Conservation (phyloP, 805 yeast species). For the Saccharomycopsis selenospora region DNA sequence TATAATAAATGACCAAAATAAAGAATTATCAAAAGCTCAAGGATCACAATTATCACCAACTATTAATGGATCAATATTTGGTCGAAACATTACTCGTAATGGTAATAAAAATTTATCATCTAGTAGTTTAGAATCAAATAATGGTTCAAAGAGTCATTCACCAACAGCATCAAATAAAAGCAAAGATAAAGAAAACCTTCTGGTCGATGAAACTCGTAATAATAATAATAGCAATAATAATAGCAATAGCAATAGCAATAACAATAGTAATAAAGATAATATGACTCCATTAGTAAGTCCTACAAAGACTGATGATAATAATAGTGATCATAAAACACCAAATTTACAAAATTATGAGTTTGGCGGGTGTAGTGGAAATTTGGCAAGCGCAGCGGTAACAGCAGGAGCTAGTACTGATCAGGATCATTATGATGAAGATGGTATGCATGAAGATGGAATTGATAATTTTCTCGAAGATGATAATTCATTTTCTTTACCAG, state of each 20-base stretch:
- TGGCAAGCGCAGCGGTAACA: too few species aligned
- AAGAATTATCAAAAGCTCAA: constrained; percentile 3
- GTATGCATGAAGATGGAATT: constrained; percentile 3
- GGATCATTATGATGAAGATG: constrained; percentile 15
- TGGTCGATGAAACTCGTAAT: not conserved
- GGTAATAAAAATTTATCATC: not conserved
- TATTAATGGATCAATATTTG: not conserved
- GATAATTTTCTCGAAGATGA: constrained; percentile 28
- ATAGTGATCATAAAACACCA: not conserved
- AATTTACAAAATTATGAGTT: constrained; percentile 5
- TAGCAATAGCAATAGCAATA: not conserved
- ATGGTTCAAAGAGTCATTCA: not conserved
- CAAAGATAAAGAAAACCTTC: not conserved
- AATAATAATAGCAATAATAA: not conserved
- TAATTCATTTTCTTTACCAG: constrained; percentile 48
- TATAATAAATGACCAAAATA: not conserved
- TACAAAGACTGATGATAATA: not conserved
- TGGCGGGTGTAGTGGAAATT: too few species aligned
- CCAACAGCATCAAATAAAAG: not conserved
- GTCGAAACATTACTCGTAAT: not conserved
- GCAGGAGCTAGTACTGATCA: constrained; percentile 22
- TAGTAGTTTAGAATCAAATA: not conserved
- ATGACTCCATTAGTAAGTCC: not conserved
- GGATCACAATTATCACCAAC: not conserved
- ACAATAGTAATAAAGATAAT: not conserved